phyloP scores from a whole-genome alignment of 805 yeast genomes.

The Clavispora santaluciae region DNA sequence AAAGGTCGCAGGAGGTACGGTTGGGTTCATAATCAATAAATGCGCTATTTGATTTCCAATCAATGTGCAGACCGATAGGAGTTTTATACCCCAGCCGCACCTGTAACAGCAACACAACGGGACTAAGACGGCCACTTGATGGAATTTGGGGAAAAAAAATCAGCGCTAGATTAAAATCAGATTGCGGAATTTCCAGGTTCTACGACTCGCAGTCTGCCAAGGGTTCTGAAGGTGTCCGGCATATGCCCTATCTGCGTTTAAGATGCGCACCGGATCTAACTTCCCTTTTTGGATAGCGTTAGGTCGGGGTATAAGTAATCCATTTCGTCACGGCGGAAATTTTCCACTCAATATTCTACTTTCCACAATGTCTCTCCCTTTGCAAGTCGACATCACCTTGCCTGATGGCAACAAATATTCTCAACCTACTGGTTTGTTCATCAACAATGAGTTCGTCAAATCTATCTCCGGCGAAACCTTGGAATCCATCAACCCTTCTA shows the following conservation, averaged over 20 bases:
- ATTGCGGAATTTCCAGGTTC: no score
- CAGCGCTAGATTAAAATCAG: no score
- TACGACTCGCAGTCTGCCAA: no score
- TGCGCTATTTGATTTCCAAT: no score
- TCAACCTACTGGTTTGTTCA: constrained; percentile 63
- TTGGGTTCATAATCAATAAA: no score
- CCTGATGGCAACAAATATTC: constrained; percentile 47
- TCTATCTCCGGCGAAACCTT: constrained; percentile 24
- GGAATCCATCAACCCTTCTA: constrained; percentile 40
- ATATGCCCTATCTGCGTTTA: neutral
- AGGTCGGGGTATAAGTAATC: neutral
- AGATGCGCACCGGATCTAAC: neutral
- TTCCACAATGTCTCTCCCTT: constrained; percentile 29
- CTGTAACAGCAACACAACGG: no score
- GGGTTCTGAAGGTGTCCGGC: neutral
- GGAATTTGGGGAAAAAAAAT: no score
- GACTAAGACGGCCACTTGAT: no score
- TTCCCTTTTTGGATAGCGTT: neutral
- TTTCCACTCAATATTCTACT: no score
- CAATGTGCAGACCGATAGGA: no score
- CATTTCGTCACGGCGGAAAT: neutral
- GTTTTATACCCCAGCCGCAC: no score
- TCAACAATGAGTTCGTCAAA: constrained; percentile 42
- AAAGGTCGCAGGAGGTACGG: no score
- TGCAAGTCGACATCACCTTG: constrained; percentile 35